Evolutionary conservation across 1,139 yeast species (phyloP), one percentile per base, ranked within the genome.

Genomic region (Yamadazyma atmosphaerica): DNA sequence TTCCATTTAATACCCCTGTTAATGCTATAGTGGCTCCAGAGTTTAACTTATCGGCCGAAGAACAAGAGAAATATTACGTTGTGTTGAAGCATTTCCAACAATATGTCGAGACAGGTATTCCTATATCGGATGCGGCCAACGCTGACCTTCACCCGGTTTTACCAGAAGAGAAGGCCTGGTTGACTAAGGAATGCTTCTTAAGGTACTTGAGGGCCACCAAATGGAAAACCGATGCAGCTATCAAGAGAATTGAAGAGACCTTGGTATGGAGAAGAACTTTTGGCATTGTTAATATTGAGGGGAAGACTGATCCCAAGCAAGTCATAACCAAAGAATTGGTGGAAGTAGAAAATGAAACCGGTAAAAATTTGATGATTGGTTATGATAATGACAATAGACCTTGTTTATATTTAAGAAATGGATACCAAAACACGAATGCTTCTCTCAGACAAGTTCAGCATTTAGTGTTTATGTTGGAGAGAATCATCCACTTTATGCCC

Each of bases 401-500:
- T 1, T 88, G 96, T 54, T 67, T 92, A 32, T 90, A 88, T 56
- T 72, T 92, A 52, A 81, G 88, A 56, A 94, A 95, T 4, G 98
- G 97, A 12, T 79, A 94, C 56, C 98, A 92, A 59, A 92, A 92
- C 63, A 92, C 98, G 11, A 80, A 86, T 51, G 79, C 92, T 4
- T 79, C 94, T 1, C 82, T 84, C 40, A 77, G 86, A 51, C 98
- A 92, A 57, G 96, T 92, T 8, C 95, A 92, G 60, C 96, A 88
- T 59, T 70, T 92, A 53, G 98, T 92, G 7, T 92, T 74, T 65
- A 86, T 85, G 88, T 72, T 92, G 47, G 98, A 92, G 58, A 74
- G 90, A 42, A 92, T 85, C 24, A 89, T 90, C 39, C 94, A 88
- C 56, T 83, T 80, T 60, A 90, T 90, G 97, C 97, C 97, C 2